Evolutionary conservation across 805 yeast species (phyloP).

Genomic region (Myxozyma neotropica): DNA sequence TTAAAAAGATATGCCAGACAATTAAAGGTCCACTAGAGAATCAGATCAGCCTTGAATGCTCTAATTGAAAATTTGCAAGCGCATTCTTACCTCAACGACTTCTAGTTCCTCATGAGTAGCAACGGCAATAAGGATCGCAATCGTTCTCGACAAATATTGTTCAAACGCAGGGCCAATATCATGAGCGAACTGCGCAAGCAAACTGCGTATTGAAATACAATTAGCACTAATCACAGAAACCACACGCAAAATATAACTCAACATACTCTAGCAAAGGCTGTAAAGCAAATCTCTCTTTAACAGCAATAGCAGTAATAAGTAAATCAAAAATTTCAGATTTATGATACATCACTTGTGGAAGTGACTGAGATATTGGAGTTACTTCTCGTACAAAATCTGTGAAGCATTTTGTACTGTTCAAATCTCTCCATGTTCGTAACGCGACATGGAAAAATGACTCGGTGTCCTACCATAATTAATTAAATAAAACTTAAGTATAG

Average conservation of each 20-base stretch:
- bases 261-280: slow-evolving; percentile 74
- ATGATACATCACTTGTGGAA: slow-evolving; percentile 81
- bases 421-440: slow-evolving; percentile 83
- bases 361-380: slow-evolving; percentile 59
- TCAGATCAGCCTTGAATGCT: neutral
- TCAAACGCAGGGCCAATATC: slow-evolving; percentile 92
- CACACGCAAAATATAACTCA: neutral
- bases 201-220: slow-evolving; percentile 38
- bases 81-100: slow-evolving; percentile 54
- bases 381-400: slow-evolving; percentile 62
- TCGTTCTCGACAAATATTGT: slow-evolving; percentile 60
- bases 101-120: slow-evolving; percentile 59
- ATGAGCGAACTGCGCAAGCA: slow-evolving; percentile 81
- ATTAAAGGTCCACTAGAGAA: slow-evolving; percentile 65
- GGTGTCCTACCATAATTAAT: slow-evolving; percentile 13
- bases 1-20: slow-evolving; percentile 87
- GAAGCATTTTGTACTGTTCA: slow-evolving; percentile 74
- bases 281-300: slow-evolving; percentile 67
- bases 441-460: slow-evolving; percentile 76
- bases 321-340: slow-evolving; percentile 60
- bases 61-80: neutral
- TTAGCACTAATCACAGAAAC: no score
- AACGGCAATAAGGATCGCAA: slow-evolving; percentile 55
- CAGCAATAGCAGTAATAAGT: slow-evolving; percentile 51
- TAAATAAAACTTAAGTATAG: neutral